Conservation (phyloP, 2,329 filamentous ascomycete species). For the Phyllachora maydis region DNA sequence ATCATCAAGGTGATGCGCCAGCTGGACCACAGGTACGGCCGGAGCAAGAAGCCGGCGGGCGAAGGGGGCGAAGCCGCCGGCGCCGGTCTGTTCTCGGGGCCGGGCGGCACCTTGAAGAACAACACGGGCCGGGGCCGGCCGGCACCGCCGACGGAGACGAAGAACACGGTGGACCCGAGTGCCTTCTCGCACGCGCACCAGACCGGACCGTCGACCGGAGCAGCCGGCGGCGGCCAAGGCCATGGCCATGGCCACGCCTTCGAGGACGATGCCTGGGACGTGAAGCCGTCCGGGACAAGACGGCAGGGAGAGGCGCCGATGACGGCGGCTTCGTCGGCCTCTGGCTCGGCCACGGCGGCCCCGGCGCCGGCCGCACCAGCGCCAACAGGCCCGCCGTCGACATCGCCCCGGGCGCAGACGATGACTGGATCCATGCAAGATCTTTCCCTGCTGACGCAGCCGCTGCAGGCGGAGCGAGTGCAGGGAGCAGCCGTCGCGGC, state of each 20-base stretch:
- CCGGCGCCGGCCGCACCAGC: conserved; percentile 11
- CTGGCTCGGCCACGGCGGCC: conserved; percentile 12
- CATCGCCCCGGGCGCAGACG: conserved; percentile 19
- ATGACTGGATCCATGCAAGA: conserved; percentile 49
- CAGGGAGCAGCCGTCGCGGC: too few species aligned
- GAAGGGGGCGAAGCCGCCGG: conserved; percentile 31
- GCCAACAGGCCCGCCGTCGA: too few species aligned
- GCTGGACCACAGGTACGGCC: conserved; percentile 61
- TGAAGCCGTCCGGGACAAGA: conserved; percentile 55
- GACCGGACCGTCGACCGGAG: too few species aligned
- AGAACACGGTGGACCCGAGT: conserved; percentile 71
- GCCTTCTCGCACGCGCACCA: conserved; percentile 48
- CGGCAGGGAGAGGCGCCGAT: conserved; percentile 6
- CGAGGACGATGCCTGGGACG: conserved; percentile 94
- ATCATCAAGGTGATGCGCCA: conserved; percentile 88
- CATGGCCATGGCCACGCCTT: too few species aligned
- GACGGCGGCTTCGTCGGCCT: conserved; percentile 4
- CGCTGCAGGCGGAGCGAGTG: conserved; percentile 27
- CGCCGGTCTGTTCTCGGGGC: conserved; percentile 76
- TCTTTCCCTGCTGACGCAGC: conserved; percentile 28
- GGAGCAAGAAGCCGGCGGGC: conserved; percentile 40
- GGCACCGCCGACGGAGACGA: conserved; percentile 67
- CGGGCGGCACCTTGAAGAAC: conserved; percentile 77
- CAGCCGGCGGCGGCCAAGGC: too few species aligned
- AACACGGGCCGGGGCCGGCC: conserved; percentile 88